Evolutionary conservation across 495 filamentous ascomycete species (phyloP).

Genomic region (Penicillium samsonianum): DNA sequence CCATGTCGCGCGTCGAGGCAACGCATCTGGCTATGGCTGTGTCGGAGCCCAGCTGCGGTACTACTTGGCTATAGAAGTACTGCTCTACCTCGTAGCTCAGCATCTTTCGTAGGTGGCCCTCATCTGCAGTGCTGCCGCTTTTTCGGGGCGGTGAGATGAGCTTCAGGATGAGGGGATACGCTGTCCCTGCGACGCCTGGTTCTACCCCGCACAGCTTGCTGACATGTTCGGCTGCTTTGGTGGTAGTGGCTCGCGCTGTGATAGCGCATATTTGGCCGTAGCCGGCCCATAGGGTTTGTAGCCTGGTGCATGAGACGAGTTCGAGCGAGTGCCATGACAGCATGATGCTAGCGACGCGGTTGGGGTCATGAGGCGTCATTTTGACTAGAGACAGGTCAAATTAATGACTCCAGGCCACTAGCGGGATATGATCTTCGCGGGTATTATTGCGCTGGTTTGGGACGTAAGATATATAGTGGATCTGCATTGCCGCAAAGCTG

Average conservation of each 20-base stretch:
- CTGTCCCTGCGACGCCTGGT: slow-evolving; percentile 16
- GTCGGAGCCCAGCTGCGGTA: slow-evolving; percentile 29
- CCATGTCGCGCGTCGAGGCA: slow-evolving; percentile 33
- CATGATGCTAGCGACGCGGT: slow-evolving; percentile 35
- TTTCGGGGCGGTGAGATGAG: slow-evolving; percentile 39
- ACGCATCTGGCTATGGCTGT: slow-evolving; percentile 37
- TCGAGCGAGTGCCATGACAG: slow-evolving; percentile 39
- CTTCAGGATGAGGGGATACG: slow-evolving; percentile 39
- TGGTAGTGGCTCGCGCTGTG: slow-evolving; percentile 30
- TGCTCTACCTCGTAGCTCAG: slow-evolving; percentile 43
- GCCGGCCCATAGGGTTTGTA: slow-evolving; percentile 44
- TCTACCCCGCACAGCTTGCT: slow-evolving; percentile 27
- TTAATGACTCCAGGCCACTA: neutral
- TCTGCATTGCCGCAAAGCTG: no score
- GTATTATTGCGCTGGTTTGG: neutral
- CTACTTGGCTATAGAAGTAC: slow-evolving; percentile 36
- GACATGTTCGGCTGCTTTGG: slow-evolving; percentile 27
- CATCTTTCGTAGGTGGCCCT: slow-evolving; percentile 44
- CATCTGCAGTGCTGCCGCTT: slow-evolving; percentile 22
- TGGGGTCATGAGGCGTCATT: slow-evolving; percentile 28
- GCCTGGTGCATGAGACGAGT: slow-evolving; percentile 34
- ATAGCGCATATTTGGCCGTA: slow-evolving; percentile 41
- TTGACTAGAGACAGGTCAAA: neutral
- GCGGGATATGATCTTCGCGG: neutral
- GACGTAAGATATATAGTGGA: slow-evolving; percentile 25